Conservation (phyloP, 1,284 basidiomycete species). For the Spongispora temasekensis region DNA sequence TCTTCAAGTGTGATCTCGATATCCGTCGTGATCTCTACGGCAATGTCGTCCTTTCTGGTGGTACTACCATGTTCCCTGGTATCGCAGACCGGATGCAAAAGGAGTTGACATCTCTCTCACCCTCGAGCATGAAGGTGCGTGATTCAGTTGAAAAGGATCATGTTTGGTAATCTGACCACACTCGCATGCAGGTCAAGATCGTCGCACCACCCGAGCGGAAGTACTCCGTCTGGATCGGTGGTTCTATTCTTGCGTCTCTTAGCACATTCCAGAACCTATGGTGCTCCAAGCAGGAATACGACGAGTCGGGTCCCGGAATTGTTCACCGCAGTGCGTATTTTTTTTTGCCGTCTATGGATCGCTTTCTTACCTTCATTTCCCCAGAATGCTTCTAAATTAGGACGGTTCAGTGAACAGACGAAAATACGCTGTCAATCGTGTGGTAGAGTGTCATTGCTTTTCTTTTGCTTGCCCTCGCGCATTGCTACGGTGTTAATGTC, state of each 20-base stretch:
- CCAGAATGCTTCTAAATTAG: constrained; percentile 38
- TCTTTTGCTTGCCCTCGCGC: constrained; percentile 13
- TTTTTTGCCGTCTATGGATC: background rate
- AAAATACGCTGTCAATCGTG: constrained; percentile 21
- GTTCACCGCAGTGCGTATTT: constrained; percentile 73
- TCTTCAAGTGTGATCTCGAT: constrained; percentile 80
- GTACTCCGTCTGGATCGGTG: constrained; percentile 99
- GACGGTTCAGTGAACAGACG: constrained; percentile 20
- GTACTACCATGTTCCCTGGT: constrained; percentile 98
- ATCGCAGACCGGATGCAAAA: constrained; percentile 98
- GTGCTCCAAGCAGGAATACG: constrained; percentile 93
- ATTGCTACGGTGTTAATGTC: constrained; percentile 21
- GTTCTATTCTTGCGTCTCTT: constrained; percentile 94
- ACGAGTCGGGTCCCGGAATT: constrained; percentile 84
- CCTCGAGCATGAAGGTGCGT: constrained; percentile 86
- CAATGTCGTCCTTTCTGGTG: constrained; percentile 94
- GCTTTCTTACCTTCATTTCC: background rate
- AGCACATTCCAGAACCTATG: constrained; percentile 95
- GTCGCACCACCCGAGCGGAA: constrained; percentile 91
- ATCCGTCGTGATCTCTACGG: constrained; percentile 90
- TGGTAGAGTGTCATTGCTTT: constrained; percentile 30
- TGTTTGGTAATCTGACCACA: no score
- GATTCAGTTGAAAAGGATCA: no score
- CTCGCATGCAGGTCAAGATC: constrained; percentile 80
- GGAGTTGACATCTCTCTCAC: constrained; percentile 85